Base-by-base conservation (phyloP, 257 asterid genomes). In the Cruciata laevipes region DNA sequence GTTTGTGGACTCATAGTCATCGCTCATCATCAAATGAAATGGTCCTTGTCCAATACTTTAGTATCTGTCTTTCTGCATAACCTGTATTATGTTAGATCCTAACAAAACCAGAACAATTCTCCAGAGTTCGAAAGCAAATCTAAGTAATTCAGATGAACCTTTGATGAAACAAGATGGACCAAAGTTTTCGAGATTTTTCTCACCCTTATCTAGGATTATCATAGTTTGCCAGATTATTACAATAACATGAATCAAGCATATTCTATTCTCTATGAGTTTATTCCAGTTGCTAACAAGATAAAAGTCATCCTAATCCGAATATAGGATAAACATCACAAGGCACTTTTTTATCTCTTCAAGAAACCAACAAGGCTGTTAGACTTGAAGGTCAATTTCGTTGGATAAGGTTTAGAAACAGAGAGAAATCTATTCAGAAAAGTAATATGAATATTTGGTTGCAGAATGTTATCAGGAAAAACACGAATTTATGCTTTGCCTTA, bases 401-500 rank as follows among this genome's bases (percentile, higher is more conserved):
- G 52, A 57, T 11, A 71, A 47, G 60, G 30, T 40, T 72, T 18
- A n/a, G 4, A 20, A 40, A 72, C 16, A 11, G 60, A 49, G 57
- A 72, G 38, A 63, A 72, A 72, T 66, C 27, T 17, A 33, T 17
- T 37, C 21, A 52, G 17, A 25, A 55, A 53, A 56, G 49, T 53
- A 20, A 7, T 30, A 3, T 5, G 71, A 53, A 53, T 53, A 67
- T 67, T 32, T 52, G 14, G 25, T 53, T 3, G 35, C 17, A 12
- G 16, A 21, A 13, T 32, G 31, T 53, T 53, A 67, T 55, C 35
- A 44, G 25, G 16, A 40, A 37, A 5, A 13, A 1, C 9, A 44
- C 49, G 24, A 18, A 68, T 68, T 20, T 72, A 65, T 66, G 76
- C 71, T 31, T 65, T 72, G 71, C 38, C 62, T 32, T 40, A 42